A percentile compares a stretch with the other conserved stretches of the same genome.
Conservation (phyloP, 495 filamentous ascomycete species). For the Hypoxylon cercidicola region DNA sequence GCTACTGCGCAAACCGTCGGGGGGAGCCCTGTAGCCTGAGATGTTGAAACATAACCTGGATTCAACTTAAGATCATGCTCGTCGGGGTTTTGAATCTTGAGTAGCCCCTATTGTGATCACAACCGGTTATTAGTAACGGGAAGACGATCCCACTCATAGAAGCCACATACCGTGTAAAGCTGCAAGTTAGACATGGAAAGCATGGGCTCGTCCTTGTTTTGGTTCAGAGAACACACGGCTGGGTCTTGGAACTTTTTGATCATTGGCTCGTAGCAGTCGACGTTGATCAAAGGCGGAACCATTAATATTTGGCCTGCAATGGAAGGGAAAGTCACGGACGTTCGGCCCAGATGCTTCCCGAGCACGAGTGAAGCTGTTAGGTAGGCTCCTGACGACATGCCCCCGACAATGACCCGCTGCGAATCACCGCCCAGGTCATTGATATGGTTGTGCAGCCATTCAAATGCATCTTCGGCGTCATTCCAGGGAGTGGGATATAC, state of each 20-base stretch:
- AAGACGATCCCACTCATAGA: no score
- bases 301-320: slow-evolving; percentile 51
- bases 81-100: slow-evolving; percentile 42
- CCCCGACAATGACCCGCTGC: slow-evolving; percentile 56
- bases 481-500: slow-evolving; percentile 56
- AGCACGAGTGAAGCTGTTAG: slow-evolving; percentile 55
- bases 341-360: slow-evolving; percentile 42
- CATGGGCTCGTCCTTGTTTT: slow-evolving; percentile 54
- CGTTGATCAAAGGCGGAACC: slow-evolving; percentile 47
- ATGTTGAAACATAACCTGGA: slow-evolving; percentile 52
- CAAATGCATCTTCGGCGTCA: slow-evolving; percentile 58
- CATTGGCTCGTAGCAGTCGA: no score
- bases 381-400: slow-evolving; percentile 58
- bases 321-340: slow-evolving; percentile 34
- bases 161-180: background rate
- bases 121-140: no score
- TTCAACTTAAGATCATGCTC: slow-evolving; percentile 47
- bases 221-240: slow-evolving; percentile 49
- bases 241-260: slow-evolving; percentile 48
- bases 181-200: slow-evolving; percentile 49
- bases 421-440: slow-evolving; percentile 44
- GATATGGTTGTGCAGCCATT: slow-evolving; percentile 57
- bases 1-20: slow-evolving; percentile 55
- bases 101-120: slow-evolving; percentile 21
- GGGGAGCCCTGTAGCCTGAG: slow-evolving; percentile 53